phyloP scores from a whole-genome alignment of 169 alveolate species.

The Perkinsus olseni region DNA sequence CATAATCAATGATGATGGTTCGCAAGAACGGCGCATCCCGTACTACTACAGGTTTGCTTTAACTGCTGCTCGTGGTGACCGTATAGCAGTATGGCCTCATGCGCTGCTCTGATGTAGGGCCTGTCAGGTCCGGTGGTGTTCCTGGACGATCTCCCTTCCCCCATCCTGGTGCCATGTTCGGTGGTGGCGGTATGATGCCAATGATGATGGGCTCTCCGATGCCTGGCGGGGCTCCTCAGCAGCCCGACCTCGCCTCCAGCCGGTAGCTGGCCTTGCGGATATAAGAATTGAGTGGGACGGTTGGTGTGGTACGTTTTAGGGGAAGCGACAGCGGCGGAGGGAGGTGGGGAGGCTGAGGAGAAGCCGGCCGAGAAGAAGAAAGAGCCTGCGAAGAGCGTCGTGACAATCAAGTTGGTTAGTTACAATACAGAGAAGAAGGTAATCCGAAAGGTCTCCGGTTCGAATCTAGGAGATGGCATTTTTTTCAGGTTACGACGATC shows the following conservation, averaged over 20 bases:
- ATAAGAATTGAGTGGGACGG: neutral
- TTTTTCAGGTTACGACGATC: slow-evolving; percentile 54
- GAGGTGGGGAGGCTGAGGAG: neutral
- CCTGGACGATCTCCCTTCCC: slow-evolving; percentile 69
- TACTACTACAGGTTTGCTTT: no score
- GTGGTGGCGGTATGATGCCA: slow-evolving; percentile 25
- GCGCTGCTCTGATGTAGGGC: no score
- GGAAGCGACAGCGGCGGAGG: neutral
- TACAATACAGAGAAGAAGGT: slow-evolving; percentile 47
- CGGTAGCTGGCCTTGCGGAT: neutral
- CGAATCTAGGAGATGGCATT: neutral
- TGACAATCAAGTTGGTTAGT: slow-evolving; percentile 47
- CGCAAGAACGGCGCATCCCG: no score
- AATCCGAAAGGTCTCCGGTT: neutral
- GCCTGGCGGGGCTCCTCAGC: neutral
- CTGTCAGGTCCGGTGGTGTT: slow-evolving; percentile 32
- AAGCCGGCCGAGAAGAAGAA: slow-evolving; percentile 17
- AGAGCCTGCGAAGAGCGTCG: slow-evolving; percentile 32
- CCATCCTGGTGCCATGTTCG: slow-evolving; percentile 54
- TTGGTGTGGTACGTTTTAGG: neutral
- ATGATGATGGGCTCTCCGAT: neutral
- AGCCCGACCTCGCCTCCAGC: neutral
- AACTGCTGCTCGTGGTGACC: no score
- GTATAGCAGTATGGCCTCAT: slow-evolving; percentile 14
- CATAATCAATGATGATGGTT: no score